Percentiles rank a stretch among this genome's conserved stretches.
Conservation (phyloP, 441 rosid genomes). For the Brassica hybrid region DNA sequence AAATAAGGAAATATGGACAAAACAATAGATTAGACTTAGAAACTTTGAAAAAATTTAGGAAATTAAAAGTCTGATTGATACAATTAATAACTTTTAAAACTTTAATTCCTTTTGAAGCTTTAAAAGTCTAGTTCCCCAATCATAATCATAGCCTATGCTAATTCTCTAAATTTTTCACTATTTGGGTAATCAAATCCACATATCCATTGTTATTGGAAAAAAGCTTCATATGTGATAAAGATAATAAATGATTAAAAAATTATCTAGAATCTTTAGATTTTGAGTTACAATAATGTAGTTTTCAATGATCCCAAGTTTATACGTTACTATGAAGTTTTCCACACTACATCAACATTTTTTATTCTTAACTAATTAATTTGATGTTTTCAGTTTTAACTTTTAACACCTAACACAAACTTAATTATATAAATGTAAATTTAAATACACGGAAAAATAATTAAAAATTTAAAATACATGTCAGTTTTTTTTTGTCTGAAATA, state of each 20-base stretch:
- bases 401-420: slow-evolving; percentile 9
- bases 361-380: not conserved
- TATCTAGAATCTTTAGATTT: not conserved
- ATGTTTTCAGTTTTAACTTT: not conserved
- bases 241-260: not conserved
- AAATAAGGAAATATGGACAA: not conserved
- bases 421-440: not conserved
- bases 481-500: not conserved
- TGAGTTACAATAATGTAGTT: not conserved
- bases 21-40: not conserved
- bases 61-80: not conserved
- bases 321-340: not conserved
- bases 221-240: not conserved
- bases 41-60: not conserved
- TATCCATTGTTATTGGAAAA: not conserved
- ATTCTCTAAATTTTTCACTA: not conserved
- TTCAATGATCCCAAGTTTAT: not conserved
- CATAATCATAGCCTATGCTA: not conserved
- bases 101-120: not conserved
- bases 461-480: not conserved
- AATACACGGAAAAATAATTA: not conserved
- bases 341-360: not conserved
- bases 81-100: not conserved
- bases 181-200: not conserved
- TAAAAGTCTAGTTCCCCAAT: not conserved